These are phyloP conservation scores for Dicorynia guianensis DNA, from an alignment of 306 rosid species.

Conservation along the genomic window DNA sequence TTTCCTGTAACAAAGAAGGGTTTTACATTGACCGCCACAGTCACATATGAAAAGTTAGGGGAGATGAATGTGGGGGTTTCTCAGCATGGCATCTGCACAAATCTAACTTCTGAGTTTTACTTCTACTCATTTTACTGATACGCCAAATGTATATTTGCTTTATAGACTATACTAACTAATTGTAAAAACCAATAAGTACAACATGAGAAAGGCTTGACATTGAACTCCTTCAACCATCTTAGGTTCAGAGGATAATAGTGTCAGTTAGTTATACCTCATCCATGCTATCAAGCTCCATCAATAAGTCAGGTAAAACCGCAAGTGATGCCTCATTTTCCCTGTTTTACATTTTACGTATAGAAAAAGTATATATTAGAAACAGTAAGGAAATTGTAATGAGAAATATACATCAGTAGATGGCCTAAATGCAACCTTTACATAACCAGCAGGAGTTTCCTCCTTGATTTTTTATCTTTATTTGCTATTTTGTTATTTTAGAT, in stretches of 20 bases:
- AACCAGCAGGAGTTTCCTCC: constrained; percentile 2
- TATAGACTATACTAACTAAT: background rate
- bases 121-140: constrained; percentile 1
- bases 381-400: constrained; percentile 16
- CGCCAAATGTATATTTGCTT: background rate
- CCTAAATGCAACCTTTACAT: background rate
- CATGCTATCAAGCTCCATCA: constrained; percentile 82
- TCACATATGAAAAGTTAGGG: constrained; percentile 19
- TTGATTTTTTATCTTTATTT: background rate
- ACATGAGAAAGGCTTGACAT: background rate
- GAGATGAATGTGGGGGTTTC: too few relatives aligned
- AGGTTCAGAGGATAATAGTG: background rate
- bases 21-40: constrained; percentile 27
- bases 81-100: background rate
- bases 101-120: constrained; percentile 16
- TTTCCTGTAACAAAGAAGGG: constrained; percentile 61
- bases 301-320: constrained; percentile 79
- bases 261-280: constrained; percentile 63
- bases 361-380: background rate
- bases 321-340: constrained; percentile 94
- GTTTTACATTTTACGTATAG: constrained; percentile 29
- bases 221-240: constrained; percentile 18
- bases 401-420: constrained; percentile 1
- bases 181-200: background rate
- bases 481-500: background rate